A percentile compares a stretch with the other conserved stretches of the same genome.
phyloP scores from a whole-genome alignment of 176 grass and related monocot genomes.

The Elymus sibiricus region DNA sequence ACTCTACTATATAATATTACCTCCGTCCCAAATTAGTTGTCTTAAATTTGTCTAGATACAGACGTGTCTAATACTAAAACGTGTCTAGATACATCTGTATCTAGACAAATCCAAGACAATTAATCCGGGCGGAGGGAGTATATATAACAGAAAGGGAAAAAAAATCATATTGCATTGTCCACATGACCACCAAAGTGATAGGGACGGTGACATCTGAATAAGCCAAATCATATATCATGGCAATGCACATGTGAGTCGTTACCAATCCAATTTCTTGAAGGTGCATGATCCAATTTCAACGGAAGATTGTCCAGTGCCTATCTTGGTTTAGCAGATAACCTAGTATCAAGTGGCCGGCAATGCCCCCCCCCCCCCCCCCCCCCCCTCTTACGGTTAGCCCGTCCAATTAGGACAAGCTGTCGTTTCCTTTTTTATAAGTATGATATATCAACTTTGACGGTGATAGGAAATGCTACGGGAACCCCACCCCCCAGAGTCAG shows the following conservation, averaged over 20 bases:
- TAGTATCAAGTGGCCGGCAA: neutral
- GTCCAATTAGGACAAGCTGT: neutral
- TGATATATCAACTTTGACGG: neutral
- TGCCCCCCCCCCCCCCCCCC: neutral
- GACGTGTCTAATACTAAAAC: too few relatives aligned
- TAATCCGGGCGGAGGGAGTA: too few relatives aligned
- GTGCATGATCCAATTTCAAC: neutral
- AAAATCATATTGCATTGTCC: neutral
- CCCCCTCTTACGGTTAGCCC: neutral
- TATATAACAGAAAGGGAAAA: neutral
- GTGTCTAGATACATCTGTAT: too few relatives aligned
- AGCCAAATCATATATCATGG: neutral
- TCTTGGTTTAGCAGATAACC: neutral
- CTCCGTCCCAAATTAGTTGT: too few relatives aligned
- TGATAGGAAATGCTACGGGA: neutral
- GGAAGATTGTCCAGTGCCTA: too few relatives aligned
- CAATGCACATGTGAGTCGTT: conserved; percentile 2
- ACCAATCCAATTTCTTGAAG: neutral
- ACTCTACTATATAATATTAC: too few relatives aligned
- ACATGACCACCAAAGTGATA: neutral
- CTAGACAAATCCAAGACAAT: too few relatives aligned
- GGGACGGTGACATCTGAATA: conserved; percentile 12
- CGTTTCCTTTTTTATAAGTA: neutral
- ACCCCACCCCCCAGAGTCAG: too few relatives aligned
- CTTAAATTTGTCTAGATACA: too few relatives aligned